These are phyloP conservation scores for Straminergon stramineum DNA, from an alignment of 225 moss, liverwort and hornwort genomes.

Conservation along the genomic window DNA sequence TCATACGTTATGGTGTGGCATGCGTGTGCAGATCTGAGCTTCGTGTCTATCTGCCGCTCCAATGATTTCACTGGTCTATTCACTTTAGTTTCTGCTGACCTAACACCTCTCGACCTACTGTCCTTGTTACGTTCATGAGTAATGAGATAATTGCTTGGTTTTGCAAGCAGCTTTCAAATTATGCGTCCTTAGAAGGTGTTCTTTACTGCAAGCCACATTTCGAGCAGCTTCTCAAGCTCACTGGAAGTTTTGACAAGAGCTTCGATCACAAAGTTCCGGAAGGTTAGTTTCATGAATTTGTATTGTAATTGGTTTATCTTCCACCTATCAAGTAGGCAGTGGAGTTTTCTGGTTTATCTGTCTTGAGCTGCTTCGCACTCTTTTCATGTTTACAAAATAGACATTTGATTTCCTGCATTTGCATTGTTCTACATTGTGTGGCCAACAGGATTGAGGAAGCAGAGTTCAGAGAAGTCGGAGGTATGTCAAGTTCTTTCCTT, in stretches of 20 bases:
- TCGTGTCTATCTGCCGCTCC: not conserved
- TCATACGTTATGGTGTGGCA: not conserved
- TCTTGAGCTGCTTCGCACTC: not conserved
- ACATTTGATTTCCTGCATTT: not conserved
- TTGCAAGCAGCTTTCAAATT: slow-evolving; percentile 71
- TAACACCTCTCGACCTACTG: not conserved
- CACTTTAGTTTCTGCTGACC: not conserved
- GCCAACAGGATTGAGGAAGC: slow-evolving; percentile 37
- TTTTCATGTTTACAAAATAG: not conserved
- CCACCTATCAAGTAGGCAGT: not conserved
- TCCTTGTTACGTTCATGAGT: not conserved
- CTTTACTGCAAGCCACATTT: slow-evolving; percentile 99
- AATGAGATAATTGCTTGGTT: not conserved
- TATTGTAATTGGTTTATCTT: not conserved
- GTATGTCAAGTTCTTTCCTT: slow-evolving; percentile 5
- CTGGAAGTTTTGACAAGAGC: slow-evolving; percentile 91
- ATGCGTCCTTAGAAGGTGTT: slow-evolving; percentile 93
- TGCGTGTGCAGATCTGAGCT: not conserved
- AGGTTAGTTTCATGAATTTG: slow-evolving; percentile 18
- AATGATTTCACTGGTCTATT: not conserved
- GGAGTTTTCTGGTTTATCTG: not conserved
- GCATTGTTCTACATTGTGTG: not conserved
- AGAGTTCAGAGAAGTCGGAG: slow-evolving; percentile 42
- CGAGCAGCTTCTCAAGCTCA: slow-evolving; percentile 90
- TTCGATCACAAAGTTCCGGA: slow-evolving; percentile 63